These are phyloP conservation scores for slime mould (Dictyostelium discoideum) DNA, from an alignment of 78 protist species.

Conservation along the genomic window DNA sequence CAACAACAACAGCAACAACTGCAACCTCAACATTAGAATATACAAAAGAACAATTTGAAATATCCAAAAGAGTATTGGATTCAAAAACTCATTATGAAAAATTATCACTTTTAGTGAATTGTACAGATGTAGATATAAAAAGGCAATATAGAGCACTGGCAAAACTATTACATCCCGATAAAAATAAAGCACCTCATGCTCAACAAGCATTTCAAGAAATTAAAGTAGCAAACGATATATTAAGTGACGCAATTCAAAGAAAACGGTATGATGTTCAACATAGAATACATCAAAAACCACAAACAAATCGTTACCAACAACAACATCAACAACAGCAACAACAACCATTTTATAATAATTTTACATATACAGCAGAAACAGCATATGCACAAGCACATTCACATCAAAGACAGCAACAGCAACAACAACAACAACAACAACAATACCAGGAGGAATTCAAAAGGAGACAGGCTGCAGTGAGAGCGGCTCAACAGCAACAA, in stretches of 20 bases:
- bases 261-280: not conserved
- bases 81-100: constrained; percentile 23
- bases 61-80: not conserved
- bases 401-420: not conserved
- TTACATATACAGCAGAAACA: not conserved
- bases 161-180: constrained; percentile 33
- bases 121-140: not conserved
- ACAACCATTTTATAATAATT: not conserved
- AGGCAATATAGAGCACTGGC: constrained; percentile 6
- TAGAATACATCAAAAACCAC: not conserved
- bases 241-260: not conserved
- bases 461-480: not conserved
- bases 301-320: not conserved
- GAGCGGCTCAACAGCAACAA: not conserved
- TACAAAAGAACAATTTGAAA: constrained; percentile 22
- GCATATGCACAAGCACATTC: not conserved
- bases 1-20: not conserved
- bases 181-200: constrained; percentile 24
- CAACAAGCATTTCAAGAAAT: constrained; percentile 39
- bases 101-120: not conserved
- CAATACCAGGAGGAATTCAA: not conserved
- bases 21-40: not conserved
- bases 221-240: not conserved
- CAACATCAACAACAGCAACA: not conserved
- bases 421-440: not conserved